These are phyloP conservation scores for Orbilia oligospora DNA, from an alignment of 2,329 filamentous ascomycete species.

Conservation along the genomic window DNA sequence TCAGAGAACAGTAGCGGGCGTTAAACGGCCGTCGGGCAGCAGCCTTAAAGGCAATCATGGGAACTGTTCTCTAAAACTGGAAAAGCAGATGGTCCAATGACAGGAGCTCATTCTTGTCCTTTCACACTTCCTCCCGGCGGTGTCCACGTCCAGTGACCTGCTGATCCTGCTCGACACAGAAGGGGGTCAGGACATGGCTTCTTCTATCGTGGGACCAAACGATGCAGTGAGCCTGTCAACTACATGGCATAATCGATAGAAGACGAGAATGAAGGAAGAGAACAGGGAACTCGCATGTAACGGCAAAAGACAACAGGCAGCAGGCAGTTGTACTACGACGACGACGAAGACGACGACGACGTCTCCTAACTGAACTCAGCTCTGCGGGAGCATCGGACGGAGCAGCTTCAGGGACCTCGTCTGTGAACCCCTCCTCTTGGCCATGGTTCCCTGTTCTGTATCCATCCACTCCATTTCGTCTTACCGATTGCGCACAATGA, in stretches of 20 bases:
- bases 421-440: slow-evolving; percentile 54
- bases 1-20: slow-evolving; percentile 8
- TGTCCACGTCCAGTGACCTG: slow-evolving; percentile 48
- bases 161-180: slow-evolving; percentile 38
- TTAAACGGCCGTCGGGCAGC: slow-evolving; percentile 17
- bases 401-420: slow-evolving; percentile 40
- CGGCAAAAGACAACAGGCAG: slow-evolving; percentile 14
- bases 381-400: slow-evolving; percentile 23
- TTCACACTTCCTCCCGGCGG: slow-evolving; percentile 14
- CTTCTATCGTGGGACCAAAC: slow-evolving; percentile 11
- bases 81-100: slow-evolving; percentile 24
- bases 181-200: slow-evolving; percentile 9
- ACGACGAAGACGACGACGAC: neutral
- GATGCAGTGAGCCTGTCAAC: slow-evolving; percentile 4
- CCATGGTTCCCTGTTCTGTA: slow-evolving; percentile 46
- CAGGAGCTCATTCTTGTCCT: slow-evolving; percentile 13
- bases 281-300: slow-evolving; percentile 38
- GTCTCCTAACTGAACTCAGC: neutral
- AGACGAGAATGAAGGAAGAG: neutral
- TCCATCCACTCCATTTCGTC: slow-evolving; percentile 17
- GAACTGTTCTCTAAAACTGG: slow-evolving; percentile 21
- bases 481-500: slow-evolving; percentile 36
- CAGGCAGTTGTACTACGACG: slow-evolving; percentile 22
- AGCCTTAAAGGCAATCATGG: slow-evolving; percentile 41
- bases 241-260: neutral